Base-by-base conservation (phyloP, 1,139 yeast species). In the Debaryomycetaceae sp. region DNA sequence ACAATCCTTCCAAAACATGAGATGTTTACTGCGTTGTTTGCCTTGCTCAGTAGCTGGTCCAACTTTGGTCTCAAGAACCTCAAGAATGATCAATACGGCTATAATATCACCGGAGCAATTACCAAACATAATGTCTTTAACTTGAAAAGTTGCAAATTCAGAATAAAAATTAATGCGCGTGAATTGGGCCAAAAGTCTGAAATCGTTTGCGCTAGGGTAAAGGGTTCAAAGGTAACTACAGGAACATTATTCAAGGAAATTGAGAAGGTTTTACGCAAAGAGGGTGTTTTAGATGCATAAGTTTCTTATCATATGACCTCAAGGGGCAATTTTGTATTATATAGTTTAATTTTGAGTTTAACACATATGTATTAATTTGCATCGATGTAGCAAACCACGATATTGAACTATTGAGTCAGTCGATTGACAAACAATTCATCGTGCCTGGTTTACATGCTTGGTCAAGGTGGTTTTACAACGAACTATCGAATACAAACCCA, bases 1-100 rank as follows among this genome's bases (percentile, higher is more conserved):
- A 77, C 84, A 2, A 70, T 75, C 33, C 65, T 79, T 47, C 74
- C 78, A 17, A 68, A 68, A 56, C 77, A 70, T 41, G 88, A 85
- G 58, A 76, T 85, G 75, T 75, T 78, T 43, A 78, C 81, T 36
- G 89, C 89, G 5, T 67, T 85, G 54, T 76, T 71, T 60, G 81
- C 87, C 36, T 73, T 85, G 48, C 68, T 85, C 54, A 70, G 65
- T 42, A 81, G 85, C 9, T 85, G 93, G 93, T 76, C 81, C 13
- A 80, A 78, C 51, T 85, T 85, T 57, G 91, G 93, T 6, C 66
- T 85, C 57, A 80, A 77, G 53, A 76, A 80, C 48, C 72, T 85
- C 49, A 68, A 67, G 41, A 66, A 78, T 43, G 78, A 76, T 53
- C 68, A 71, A 36, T 63, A 69, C 13, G 65, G 70, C 6, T 65